Percentiles rank a stretch among this genome's conserved stretches.
These are phyloP conservation scores for Rhododendron mucronatum DNA, from an alignment of 148 eudicot species.

Conservation along the genomic window DNA sequence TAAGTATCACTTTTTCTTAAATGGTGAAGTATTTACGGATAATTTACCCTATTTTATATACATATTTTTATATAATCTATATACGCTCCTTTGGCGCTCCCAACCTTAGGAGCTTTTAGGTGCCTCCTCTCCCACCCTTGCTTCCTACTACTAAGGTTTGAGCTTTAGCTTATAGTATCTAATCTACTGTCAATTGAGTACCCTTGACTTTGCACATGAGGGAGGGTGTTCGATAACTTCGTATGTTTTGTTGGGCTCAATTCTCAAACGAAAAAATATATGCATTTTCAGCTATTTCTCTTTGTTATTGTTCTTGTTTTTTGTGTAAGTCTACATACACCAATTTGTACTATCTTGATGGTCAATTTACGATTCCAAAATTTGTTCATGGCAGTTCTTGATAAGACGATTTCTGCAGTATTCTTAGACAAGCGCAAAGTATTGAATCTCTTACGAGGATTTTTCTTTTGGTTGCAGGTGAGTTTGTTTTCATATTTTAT, in stretches of 20 bases:
- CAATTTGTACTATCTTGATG: background rate
- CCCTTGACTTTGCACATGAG: background rate
- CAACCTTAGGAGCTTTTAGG: too few relatives aligned
- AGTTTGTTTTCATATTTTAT: background rate
- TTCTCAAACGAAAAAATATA: background rate
- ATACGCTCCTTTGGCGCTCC: too few relatives aligned
- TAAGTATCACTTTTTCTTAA: too few relatives aligned
- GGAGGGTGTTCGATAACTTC: background rate
- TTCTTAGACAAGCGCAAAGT: slow-evolving; percentile 19
- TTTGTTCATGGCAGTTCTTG: slow-evolving; percentile 22
- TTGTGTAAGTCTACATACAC: too few relatives aligned
- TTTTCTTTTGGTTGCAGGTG: slow-evolving; percentile 45
- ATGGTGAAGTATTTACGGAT: too few relatives aligned
- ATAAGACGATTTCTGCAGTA: slow-evolving; percentile 23
- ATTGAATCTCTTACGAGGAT: slow-evolving; percentile 44
- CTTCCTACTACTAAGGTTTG: background rate
- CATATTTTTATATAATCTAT: too few relatives aligned
- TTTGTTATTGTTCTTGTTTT: too few relatives aligned
- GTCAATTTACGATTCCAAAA: background rate
- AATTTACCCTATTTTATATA: too few relatives aligned
- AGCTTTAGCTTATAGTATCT: background rate
- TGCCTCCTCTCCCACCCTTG: too few relatives aligned
- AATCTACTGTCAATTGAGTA: background rate
- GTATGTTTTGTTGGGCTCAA: background rate
- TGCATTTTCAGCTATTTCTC: too few relatives aligned